Conservation (phyloP, 2,329 filamentous ascomycete genomes). For the Phialophora expanda region DNA sequence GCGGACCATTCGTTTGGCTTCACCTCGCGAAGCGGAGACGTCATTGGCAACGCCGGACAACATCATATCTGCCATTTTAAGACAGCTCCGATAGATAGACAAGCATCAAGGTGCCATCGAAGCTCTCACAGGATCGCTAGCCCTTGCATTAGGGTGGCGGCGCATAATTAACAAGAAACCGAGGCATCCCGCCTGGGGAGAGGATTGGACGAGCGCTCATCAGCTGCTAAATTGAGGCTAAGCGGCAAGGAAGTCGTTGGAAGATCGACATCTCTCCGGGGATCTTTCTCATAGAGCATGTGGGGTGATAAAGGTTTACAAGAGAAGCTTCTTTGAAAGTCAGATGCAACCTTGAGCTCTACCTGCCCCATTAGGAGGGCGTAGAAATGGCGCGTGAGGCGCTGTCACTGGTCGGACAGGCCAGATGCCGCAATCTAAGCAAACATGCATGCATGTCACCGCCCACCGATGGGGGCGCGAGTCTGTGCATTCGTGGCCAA, state of each 20-base stretch:
- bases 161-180: neutral
- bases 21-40: neutral
- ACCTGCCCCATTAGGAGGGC: slow-evolving; percentile 6
- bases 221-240: slow-evolving; percentile 30
- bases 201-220: slow-evolving; percentile 20
- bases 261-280: slow-evolving; percentile 2
- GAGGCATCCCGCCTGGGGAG: neutral
- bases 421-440: slow-evolving; percentile 21
- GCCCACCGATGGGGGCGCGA: neutral
- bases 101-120: slow-evolving; percentile 19
- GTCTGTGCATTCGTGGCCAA: neutral
- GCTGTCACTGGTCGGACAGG: slow-evolving; percentile 7
- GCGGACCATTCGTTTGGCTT: slow-evolving; percentile 1
- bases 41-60: slow-evolving; percentile 16
- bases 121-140: slow-evolving; percentile 16
- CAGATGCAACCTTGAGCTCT: slow-evolving; percentile 1
- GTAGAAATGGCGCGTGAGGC: neutral
- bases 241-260: slow-evolving; percentile 5
- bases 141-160: slow-evolving; percentile 26
- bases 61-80: slow-evolving; percentile 16
- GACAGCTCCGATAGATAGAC: slow-evolving; percentile 16
- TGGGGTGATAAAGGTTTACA: slow-evolving; percentile 11
- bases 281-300: neutral
- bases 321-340: slow-evolving; percentile 5
- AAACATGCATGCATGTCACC: slow-evolving; percentile 3